phyloP scores from a whole-genome alignment of 768 basidiomycete genomes.

The Russula sp. region DNA sequence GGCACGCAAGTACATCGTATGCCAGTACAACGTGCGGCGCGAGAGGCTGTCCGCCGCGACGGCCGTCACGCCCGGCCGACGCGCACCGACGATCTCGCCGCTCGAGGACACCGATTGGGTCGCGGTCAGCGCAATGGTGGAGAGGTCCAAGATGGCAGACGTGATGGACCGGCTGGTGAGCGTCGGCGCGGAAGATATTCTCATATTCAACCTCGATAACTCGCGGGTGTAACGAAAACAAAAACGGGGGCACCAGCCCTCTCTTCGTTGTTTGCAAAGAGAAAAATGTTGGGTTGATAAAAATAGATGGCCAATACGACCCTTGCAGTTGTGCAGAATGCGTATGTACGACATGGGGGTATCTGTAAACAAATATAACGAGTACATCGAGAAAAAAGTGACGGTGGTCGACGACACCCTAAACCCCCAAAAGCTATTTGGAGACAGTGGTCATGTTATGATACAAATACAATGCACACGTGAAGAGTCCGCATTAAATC shows the following conservation, averaged over 20 bases:
- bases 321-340: not conserved
- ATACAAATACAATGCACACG: not conserved
- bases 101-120: conserved; percentile 85
- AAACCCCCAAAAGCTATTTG: not conserved
- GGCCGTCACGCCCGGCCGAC: conserved; percentile 76
- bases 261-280: not conserved
- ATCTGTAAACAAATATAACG: not conserved
- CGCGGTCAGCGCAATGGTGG: conserved; percentile 88
- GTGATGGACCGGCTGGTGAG: conserved; percentile 84
- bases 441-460: not conserved
- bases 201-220: conserved; percentile 87
- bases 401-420: not conserved
- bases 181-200: conserved; percentile 83
- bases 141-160: conserved; percentile 67
- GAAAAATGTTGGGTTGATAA: not conserved
- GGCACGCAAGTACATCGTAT: conserved; percentile 76
- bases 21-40: conserved; percentile 87
- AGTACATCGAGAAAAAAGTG: not conserved
- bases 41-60: conserved; percentile 54
- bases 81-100: conserved; percentile 81
- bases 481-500: conserved; percentile 7
- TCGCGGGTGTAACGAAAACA: conserved; percentile 65
- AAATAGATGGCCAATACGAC: not conserved
- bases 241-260: not conserved
- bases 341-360: conserved; percentile 6